Evolutionary conservation across 257 asterid species (phyloP).

Genomic region (Nicotiana undulata): DNA sequence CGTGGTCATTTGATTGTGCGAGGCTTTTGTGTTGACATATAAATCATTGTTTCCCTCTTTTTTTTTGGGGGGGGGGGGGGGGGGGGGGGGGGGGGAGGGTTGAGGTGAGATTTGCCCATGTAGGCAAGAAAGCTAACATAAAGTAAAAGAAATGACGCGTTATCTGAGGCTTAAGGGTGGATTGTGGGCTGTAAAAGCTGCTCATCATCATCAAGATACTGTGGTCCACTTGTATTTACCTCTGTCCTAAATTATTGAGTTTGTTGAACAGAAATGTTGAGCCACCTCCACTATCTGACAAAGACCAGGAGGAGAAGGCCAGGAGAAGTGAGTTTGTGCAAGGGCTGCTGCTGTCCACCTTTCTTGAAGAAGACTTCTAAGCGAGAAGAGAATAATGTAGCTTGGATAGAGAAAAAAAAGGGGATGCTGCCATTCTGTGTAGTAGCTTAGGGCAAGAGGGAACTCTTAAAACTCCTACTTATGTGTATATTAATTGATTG

Average conservation of each 20-base stretch:
- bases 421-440: not conserved
- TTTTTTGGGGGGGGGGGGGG: too few relatives aligned
- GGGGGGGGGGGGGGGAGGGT: too few relatives aligned
- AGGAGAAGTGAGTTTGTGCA: conserved; percentile 52
- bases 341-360: conserved; percentile 64
- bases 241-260: not conserved
- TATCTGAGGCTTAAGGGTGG: not conserved
- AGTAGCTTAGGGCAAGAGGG: not conserved
- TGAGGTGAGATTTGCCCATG: too few relatives aligned
- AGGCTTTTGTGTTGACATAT: not conserved
- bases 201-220: not conserved
- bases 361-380: conserved; percentile 35
- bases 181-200: not conserved
- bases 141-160: too few relatives aligned
- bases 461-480: not conserved
- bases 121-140: too few relatives aligned
- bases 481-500: not conserved
- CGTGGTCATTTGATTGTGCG: not conserved
- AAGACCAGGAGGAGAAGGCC: conserved; percentile 69
- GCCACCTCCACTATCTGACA: conserved; percentile 38
- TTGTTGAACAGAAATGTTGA: conserved; percentile 21
- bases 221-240: not conserved
- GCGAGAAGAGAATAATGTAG: conserved; percentile 12
- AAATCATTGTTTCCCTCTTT: not conserved
- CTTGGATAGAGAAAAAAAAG: not conserved